Evolutionary conservation across 1,139 yeast species (phyloP).

Genomic region (Geotrichum klebahnii): DNA sequence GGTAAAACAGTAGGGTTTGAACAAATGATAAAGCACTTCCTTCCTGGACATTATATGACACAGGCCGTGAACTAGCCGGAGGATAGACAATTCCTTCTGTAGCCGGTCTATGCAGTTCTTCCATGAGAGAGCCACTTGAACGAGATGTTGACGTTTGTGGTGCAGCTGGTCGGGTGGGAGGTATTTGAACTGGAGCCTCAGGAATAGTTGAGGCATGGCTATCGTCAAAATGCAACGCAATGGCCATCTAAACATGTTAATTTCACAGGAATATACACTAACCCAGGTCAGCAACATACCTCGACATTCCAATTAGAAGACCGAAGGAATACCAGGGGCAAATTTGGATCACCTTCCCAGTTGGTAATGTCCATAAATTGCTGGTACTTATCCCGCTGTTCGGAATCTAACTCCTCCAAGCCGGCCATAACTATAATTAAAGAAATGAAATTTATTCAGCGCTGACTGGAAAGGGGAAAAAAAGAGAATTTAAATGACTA

Average conservation of each 20-base stretch:
- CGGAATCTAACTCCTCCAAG: conserved; percentile 24
- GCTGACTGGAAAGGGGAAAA: neutral
- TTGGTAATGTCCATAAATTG: conserved; percentile 35
- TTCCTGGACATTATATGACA: conserved; percentile 27
- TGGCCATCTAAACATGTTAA: conserved; percentile 27
- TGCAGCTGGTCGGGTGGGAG: conserved; percentile 16
- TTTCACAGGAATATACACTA: neutral
- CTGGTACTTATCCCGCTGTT: conserved; percentile 26
- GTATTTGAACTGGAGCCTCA: conserved; percentile 17
- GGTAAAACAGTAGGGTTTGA: conserved; percentile 35
- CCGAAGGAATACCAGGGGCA: conserved; percentile 30
- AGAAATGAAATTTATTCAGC: neutral
- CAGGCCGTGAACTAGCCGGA: conserved; percentile 24
- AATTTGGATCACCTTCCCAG: conserved; percentile 30
- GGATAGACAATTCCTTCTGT: conserved; percentile 25
- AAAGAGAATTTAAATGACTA: neutral
- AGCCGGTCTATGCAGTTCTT: conserved; percentile 30
- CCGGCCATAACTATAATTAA: conserved; percentile 12
- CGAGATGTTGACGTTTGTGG: conserved; percentile 5
- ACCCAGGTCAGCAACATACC: conserved; percentile 9
- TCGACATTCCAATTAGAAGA: conserved; percentile 36
- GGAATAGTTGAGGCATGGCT: conserved; percentile 20
- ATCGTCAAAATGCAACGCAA: conserved; percentile 35
- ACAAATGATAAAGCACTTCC: conserved; percentile 30
- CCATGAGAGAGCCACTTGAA: conserved; percentile 31